These are phyloP conservation scores for Cladobotryum protrusum DNA, from an alignment of 2,329 filamentous ascomycete species.

Conservation along the genomic window DNA sequence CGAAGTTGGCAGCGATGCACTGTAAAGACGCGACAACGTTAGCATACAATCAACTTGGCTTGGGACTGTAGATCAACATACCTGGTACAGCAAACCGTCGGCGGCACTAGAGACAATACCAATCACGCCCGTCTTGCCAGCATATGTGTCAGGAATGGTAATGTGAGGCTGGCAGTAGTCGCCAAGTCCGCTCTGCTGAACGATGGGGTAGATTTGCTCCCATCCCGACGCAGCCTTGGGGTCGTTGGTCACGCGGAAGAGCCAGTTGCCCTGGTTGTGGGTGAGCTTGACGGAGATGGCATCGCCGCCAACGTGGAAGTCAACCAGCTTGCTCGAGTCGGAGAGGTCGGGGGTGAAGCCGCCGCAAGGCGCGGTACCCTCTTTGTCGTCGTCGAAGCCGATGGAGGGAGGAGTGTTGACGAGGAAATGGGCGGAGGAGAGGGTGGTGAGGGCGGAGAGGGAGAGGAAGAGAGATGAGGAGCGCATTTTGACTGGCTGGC, in stretches of 20 bases:
- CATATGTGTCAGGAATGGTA: slow-evolving; percentile 42
- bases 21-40: slow-evolving; percentile 19
- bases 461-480: slow-evolving; percentile 26
- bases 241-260: slow-evolving; percentile 53
- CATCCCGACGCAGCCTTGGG: slow-evolving; percentile 41
- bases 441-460: slow-evolving; percentile 32
- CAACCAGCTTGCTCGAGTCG: slow-evolving; percentile 37
- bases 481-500: slow-evolving; percentile 27
- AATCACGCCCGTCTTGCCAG: slow-evolving; percentile 50
- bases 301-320: slow-evolving; percentile 54
- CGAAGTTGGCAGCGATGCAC: slow-evolving; percentile 52
- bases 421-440: slow-evolving; percentile 48
- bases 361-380: slow-evolving; percentile 46
- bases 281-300: slow-evolving; percentile 41
- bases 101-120: slow-evolving; percentile 44
- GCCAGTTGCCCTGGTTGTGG: slow-evolving; percentile 49
- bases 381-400: slow-evolving; percentile 42
- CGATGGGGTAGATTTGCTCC: slow-evolving; percentile 48
- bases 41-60: neutral
- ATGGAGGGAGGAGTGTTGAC: slow-evolving; percentile 43
- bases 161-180: slow-evolving; percentile 47
- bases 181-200: slow-evolving; percentile 49
- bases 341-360: slow-evolving; percentile 40
- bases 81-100: slow-evolving; percentile 53
- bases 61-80: slow-evolving; percentile 24